Conservation (phyloP, 345 rosid genomes). For the Turritis glabra region DNA sequence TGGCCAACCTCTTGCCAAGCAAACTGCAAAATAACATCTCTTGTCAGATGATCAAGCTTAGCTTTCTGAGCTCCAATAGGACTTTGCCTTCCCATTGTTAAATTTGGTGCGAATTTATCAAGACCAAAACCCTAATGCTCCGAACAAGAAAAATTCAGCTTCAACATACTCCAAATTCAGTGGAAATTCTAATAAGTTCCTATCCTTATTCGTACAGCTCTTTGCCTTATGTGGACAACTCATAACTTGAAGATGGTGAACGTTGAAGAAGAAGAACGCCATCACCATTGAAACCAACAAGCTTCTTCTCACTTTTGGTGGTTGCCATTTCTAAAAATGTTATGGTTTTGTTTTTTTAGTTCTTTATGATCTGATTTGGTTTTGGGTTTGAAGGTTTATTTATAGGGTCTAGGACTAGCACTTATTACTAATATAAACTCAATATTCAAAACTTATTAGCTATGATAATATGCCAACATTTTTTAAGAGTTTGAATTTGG, state of each 20-base stretch:
- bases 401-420: constrained; percentile 24
- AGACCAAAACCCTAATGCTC: constrained; percentile 68
- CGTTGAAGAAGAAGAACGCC: constrained; percentile 29
- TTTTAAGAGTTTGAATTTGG: too few relatives aligned
- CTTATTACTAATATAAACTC: too few relatives aligned
- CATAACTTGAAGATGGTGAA: constrained; percentile 30
- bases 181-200: constrained; percentile 66
- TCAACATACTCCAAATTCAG: constrained; percentile 84
- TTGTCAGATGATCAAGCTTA: constrained; percentile 51
- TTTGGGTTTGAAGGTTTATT: constrained; percentile 16
- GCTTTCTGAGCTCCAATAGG: constrained; percentile 70
- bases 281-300: constrained; percentile 15
- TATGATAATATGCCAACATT: too few relatives aligned
- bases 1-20: constrained; percentile 92
- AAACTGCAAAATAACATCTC: constrained; percentile 70
- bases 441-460: too few relatives aligned
- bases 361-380: constrained; percentile 11
- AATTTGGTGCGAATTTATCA: constrained; percentile 60
- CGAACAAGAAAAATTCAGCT: constrained; percentile 84
- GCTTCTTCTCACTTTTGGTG: constrained; percentile 5
- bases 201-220: constrained; percentile 23
- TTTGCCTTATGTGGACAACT: background rate
- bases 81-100: constrained; percentile 68
- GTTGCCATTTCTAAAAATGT: constrained; percentile 8
- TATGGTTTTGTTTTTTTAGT: background rate